Evolutionary conservation across 352 stramenopile species (phyloP).

Genomic region (Phytopythium delawarense): DNA sequence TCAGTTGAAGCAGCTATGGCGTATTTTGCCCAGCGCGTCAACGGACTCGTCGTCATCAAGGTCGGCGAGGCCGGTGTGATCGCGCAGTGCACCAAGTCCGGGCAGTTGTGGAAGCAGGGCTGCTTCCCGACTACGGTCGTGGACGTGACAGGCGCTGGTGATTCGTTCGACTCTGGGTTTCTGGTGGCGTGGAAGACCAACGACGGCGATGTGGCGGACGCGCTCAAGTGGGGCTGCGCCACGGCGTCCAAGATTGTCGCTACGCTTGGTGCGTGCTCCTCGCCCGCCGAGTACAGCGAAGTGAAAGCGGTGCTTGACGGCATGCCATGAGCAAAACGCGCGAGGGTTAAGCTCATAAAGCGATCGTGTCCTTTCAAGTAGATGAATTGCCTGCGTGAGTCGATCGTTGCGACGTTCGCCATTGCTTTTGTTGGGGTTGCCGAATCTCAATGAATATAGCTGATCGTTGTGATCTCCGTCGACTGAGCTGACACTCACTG

Average conservation of each 20-base stretch:
- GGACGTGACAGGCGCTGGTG: conserved; percentile 76
- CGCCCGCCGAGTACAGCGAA: conserved; percentile 34
- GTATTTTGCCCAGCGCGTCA: conserved; percentile 40
- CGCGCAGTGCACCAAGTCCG: conserved; percentile 40
- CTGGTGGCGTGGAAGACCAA: conserved; percentile 60
- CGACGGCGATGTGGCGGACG: conserved; percentile 37
- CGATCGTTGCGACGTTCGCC: too few species aligned
- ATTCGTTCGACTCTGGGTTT: conserved; percentile 87
- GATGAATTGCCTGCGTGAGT: too few species aligned
- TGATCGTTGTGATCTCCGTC: too few species aligned
- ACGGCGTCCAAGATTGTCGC: conserved; percentile 59
- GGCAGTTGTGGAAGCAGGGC: conserved; percentile 34
- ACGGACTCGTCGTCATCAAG: conserved; percentile 66
- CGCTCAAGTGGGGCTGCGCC: conserved; percentile 61
- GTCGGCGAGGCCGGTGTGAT: conserved; percentile 55
- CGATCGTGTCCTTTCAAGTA: too few species aligned
- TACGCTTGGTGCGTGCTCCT: conserved; percentile 49
- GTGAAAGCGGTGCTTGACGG: conserved; percentile 35
- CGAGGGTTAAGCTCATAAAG: background rate
- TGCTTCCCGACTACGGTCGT: conserved; percentile 58
- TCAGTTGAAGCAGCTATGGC: conserved; percentile 50
- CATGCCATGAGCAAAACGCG: background rate
- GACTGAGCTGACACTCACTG: too few species aligned
- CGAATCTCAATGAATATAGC: too few species aligned
- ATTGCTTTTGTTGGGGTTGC: too few species aligned